Percentiles rank a stretch among this genome's conserved stretches.
Conservation (phyloP, 441 rosid genomes). For the Gossypium aridum region DNA sequence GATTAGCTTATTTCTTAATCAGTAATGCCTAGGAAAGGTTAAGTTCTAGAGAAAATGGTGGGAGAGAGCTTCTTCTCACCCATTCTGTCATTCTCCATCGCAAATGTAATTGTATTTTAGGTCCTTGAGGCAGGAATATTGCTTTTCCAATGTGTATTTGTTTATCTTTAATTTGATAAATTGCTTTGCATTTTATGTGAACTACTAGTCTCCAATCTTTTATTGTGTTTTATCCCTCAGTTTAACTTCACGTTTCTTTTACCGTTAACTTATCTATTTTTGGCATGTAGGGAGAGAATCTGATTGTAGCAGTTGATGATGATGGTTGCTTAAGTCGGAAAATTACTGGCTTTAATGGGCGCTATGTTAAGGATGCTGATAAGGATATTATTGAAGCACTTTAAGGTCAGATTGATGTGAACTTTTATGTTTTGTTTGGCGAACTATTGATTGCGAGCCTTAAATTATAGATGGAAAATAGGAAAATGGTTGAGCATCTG, state of each 20-base stretch:
- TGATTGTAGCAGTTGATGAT: slow-evolving; percentile 93
- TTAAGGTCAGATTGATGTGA: slow-evolving; percentile 51
- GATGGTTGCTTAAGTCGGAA: slow-evolving; percentile 87
- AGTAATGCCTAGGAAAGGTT: no score
- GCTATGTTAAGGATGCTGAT: slow-evolving; percentile 92
- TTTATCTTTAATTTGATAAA: background rate
- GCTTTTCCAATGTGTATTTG: background rate
- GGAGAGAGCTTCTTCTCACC: no score
- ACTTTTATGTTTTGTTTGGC: background rate
- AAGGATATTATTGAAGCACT: slow-evolving; percentile 80
- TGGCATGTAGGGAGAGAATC: slow-evolving; percentile 59
- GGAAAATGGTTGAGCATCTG: background rate
- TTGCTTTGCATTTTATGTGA: background rate
- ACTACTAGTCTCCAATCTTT: background rate
- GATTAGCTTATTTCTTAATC: no score
- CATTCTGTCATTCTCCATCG: no score
- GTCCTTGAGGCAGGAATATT: background rate
- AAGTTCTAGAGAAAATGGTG: no score
- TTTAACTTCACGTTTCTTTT: background rate
- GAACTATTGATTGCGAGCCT: no score
- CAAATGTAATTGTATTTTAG: background rate
- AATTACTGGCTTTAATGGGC: slow-evolving; percentile 65
- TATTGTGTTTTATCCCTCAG: background rate
- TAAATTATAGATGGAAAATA: no score
- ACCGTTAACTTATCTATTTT: slow-evolving; percentile 13